Base-by-base conservation (phyloP, 2,329 filamentous ascomycete genomes). In the Cercospora sp. region DNA sequence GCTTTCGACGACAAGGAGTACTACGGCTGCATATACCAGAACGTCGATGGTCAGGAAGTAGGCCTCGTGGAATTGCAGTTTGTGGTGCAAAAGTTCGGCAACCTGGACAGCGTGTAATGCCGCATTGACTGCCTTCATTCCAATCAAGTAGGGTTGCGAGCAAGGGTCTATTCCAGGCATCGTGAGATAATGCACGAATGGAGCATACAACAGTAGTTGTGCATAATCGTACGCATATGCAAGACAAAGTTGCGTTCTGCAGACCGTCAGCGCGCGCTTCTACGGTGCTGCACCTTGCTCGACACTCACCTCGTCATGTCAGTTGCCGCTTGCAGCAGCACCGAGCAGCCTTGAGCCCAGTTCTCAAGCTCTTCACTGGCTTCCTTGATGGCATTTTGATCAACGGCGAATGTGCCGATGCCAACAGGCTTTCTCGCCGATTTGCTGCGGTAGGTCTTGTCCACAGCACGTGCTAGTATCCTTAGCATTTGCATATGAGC, bases 191-290 rank as follows among this genome's bases (percentile, higher is more conserved):
- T 72, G 68, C 16, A 70, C 66, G 37, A 72, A 73, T 5, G 70
- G 71, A 13, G 66, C 63, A 43, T 65, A 71, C 26, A 73, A 43
- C 3, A 72, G 34, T 13, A 73, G 45, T 32, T 71, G 66, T 21
- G 66, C 68, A 34, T 71, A 69, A 12, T 66, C 66, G 53, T 68
- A 64, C 9, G 66, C 64, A 49, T 68, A 70, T 5, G 57, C 63
- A 21, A 73, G 71, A 9, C 64, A 49, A 5, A 73, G 65, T 63
- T 72, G 71, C 12, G 65, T 32, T 60, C 70, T 73, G 61, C 12
- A 26, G 30, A 8, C 37, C 16, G 26, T 66, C 60, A 70, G 68
- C 40, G 40, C 51, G 24, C 26, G 21, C 53, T 58, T 10, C 3
- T 12, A 7, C 45, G n/a, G 26, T 30, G 28, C 16, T 32, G 37